Percentiles rank a stretch among this genome's conserved stretches.
These are phyloP conservation scores for Clitopilus passeckerianus DNA, from an alignment of 768 basidiomycete genomes.

Conservation along the genomic window DNA sequence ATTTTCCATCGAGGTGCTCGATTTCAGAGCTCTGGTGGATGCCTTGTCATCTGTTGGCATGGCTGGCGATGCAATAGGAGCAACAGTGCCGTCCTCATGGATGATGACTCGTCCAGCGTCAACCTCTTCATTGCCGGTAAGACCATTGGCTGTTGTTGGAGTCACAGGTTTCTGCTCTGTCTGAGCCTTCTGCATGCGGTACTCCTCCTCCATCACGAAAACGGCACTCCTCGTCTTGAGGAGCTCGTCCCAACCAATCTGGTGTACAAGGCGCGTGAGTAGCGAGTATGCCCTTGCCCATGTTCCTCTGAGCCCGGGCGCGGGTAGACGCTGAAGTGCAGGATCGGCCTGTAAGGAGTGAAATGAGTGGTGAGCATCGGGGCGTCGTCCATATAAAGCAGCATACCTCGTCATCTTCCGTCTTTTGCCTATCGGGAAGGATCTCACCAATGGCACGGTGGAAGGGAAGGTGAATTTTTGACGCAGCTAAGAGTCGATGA, in stretches of 20 bases:
- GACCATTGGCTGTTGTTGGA: conserved; percentile 17
- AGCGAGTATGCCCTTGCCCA: conserved; percentile 94
- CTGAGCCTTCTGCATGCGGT: conserved; percentile 91
- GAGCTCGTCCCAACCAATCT: conserved; percentile 98
- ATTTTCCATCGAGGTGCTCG: conserved; percentile 22
- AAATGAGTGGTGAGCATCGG: neutral
- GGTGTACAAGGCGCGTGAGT: conserved; percentile 84
- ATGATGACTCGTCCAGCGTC: conserved; percentile 39
- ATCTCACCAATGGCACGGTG: conserved; percentile 86
- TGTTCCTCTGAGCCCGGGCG: conserved; percentile 90
- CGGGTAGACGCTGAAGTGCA: conserved; percentile 89
- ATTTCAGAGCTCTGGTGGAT: conserved; percentile 59
- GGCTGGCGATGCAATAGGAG: conserved; percentile 15
- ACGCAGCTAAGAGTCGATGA: conserved; percentile 78
- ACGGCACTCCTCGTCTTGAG: conserved; percentile 91
- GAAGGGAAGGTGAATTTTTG: conserved; percentile 81
- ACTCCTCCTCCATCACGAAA: conserved; percentile 99
- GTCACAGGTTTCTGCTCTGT: conserved; percentile 47
- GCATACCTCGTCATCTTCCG: conserved; percentile 79
- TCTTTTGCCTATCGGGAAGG: conserved; percentile 76
- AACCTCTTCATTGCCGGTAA: conserved; percentile 18
- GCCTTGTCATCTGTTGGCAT: conserved; percentile 57
- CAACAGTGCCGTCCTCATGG: conserved; percentile 60
- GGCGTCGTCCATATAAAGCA: neutral
- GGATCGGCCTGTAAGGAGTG: conserved; percentile 69